Percentiles rank a stretch among this genome's conserved stretches.
phyloP scores from a whole-genome alignment of 352 stramenopile genomes.

The Peronosclerospora sorghi region DNA sequence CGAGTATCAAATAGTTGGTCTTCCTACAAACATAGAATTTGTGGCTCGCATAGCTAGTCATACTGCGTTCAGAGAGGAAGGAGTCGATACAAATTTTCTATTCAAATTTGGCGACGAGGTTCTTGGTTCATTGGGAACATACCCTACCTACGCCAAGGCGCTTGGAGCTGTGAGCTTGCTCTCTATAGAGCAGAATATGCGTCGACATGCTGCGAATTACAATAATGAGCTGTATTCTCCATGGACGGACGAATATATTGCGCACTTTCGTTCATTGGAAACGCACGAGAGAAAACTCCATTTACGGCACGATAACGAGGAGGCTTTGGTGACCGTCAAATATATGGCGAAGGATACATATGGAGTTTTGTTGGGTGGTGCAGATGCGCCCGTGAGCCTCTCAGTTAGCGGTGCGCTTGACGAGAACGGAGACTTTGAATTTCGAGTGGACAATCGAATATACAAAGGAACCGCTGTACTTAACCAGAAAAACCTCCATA shows the following conservation, averaged over 20 bases:
- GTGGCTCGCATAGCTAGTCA: conserved; percentile 83
- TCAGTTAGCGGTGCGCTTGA: conserved; percentile 26
- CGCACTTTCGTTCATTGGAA: conserved; percentile 54
- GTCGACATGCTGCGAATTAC: conserved; percentile 20
- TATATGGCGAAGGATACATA: conserved; percentile 31
- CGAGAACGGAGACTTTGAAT: conserved; percentile 45
- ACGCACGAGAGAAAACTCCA: conserved; percentile 37
- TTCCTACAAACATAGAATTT: conserved; percentile 93
- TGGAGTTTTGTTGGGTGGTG: conserved; percentile 25
- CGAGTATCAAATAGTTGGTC: conserved; percentile 87
- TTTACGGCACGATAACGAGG: conserved; percentile 32
- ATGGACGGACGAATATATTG: conserved; percentile 40
- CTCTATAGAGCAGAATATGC: conserved; percentile 45
- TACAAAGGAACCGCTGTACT: conserved; percentile 60
- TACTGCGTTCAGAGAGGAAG: conserved; percentile 80
- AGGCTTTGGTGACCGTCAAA: conserved; percentile 31
- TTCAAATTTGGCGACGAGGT: conserved; percentile 84
- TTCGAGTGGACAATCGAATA: conserved; percentile 49
- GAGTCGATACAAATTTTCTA: conserved; percentile 90
- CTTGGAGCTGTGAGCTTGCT: conserved; percentile 69
- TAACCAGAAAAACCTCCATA: conserved; percentile 52
- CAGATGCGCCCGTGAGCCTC: conserved; percentile 12
- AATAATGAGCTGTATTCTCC: conserved; percentile 40
- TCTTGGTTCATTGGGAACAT: conserved; percentile 41
- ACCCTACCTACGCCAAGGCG: conserved; percentile 51